Conservation (phyloP, 306 rosid genomes). For the Abrus pulchellus region DNA sequence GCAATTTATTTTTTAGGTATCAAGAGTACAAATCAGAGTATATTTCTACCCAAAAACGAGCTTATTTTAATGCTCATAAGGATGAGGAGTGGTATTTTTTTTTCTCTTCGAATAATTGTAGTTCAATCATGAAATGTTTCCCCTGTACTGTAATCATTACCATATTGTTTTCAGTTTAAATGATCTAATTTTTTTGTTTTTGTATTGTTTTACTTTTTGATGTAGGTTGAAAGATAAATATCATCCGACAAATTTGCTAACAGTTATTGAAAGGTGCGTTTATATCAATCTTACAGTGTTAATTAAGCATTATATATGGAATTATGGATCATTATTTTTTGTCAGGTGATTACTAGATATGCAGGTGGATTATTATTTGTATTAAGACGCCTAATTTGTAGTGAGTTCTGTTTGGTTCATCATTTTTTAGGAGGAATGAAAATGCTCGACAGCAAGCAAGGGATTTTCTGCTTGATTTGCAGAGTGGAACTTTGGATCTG, state of each 20-base stretch:
- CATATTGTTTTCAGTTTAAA: conserved; percentile 24
- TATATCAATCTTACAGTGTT: conserved; percentile 29
- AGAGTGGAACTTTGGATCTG: conserved; percentile 88
- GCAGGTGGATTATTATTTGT: conserved; percentile 10
- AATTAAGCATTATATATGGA: conserved; percentile 30
- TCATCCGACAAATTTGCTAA: conserved; percentile 91
- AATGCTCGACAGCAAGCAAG: conserved; percentile 83
- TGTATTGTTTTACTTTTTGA: conserved; percentile 42
- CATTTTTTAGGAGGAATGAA: conserved; percentile 88
- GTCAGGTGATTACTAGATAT: not conserved
- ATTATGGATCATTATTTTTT: conserved; percentile 19
- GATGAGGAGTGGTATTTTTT: conserved; percentile 87
- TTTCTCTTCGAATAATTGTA: conserved; percentile 1
- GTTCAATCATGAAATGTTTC: conserved; percentile 39
- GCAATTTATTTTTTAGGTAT: conserved; percentile 65
- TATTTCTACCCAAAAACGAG: conserved; percentile 89
- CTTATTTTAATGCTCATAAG: conserved; percentile 91
- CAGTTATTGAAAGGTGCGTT: conserved; percentile 87
- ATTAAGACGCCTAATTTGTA: conserved; percentile 29
- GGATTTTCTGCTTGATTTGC: conserved; percentile 89
- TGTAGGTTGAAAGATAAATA: conserved; percentile 95
- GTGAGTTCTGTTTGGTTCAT: conserved; percentile 19
- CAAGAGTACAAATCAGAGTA: conserved; percentile 96
- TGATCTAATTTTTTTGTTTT: conserved; percentile 30
- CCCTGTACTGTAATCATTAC: not conserved